phyloP scores from a whole-genome alignment of 345 rosid genomes.

The Lenwebbia sp. region DNA sequence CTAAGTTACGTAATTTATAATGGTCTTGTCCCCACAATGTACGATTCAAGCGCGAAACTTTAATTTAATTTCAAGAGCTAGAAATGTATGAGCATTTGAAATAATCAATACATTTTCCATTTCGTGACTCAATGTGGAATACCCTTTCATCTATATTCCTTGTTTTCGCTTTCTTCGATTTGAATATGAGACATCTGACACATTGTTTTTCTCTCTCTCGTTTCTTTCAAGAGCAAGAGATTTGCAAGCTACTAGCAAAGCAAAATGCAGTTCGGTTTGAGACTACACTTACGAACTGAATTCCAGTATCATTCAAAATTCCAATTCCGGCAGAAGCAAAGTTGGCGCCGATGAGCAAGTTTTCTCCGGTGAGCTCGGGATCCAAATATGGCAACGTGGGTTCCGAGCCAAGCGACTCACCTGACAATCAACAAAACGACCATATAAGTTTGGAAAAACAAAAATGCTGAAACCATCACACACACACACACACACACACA shows the following conservation, averaged over 20 bases:
- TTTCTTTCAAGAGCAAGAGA: not conserved
- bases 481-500: no score
- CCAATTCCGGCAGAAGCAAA: constrained; percentile 14
- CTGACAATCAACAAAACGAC: not conserved
- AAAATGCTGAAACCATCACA: not conserved
- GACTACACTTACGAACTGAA: constrained; percentile 5
- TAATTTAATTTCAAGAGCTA: not conserved
- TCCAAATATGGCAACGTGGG: constrained; percentile 9
- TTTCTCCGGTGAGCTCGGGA: constrained; percentile 6
- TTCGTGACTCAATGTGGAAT: not conserved
- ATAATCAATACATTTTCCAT: not conserved
- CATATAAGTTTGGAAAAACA: not conserved
- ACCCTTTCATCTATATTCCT: not conserved
- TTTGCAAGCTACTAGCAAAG: not conserved
- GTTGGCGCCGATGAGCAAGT: constrained; percentile 9
- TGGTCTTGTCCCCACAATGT: not conserved
- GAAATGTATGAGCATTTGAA: not conserved
- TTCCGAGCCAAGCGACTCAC: constrained; percentile 3
- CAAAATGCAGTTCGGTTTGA: not conserved
- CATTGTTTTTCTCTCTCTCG: not conserved
- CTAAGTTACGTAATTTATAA: not conserved
- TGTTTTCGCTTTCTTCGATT: not conserved
- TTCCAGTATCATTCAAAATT: constrained; percentile 8
- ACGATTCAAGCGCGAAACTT: not conserved
- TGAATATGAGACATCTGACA: not conserved